Percentiles rank a stretch among this genome's conserved stretches.
Conservation (phyloP, 2,329 filamentous ascomycete species). For the Fusarium goolgardi region DNA sequence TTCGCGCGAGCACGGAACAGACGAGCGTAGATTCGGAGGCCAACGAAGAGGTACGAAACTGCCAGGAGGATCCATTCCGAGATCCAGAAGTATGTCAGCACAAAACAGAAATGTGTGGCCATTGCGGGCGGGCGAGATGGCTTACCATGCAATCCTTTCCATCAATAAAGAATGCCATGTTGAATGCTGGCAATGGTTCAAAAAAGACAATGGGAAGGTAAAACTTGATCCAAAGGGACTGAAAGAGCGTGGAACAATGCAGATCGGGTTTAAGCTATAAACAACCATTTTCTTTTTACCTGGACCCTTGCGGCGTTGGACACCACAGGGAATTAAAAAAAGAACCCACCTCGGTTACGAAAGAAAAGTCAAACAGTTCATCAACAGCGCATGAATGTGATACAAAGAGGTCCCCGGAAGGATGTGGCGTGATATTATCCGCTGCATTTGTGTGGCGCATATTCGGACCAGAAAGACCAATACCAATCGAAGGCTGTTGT, state of each 20-base stretch:
- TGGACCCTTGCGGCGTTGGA: background rate
- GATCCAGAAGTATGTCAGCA: slow-evolving; percentile 38
- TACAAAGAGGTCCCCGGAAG: background rate
- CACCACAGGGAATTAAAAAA: background rate
- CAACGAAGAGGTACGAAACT: slow-evolving; percentile 46
- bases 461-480: slow-evolving; percentile 1
- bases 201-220: background rate
- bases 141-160: slow-evolving; percentile 43
- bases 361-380: background rate
- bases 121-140: fast-evolving
- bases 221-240: background rate
- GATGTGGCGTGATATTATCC: slow-evolving; percentile 28
- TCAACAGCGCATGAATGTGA: slow-evolving; percentile 11
- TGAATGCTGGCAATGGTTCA: background rate
- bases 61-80: slow-evolving; percentile 51
- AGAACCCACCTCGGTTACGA: slow-evolving; percentile 22
- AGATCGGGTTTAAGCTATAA: background rate
- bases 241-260: background rate
- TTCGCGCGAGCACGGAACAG: slow-evolving; percentile 49
- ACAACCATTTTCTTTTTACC: background rate
- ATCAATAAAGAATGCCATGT: slow-evolving; percentile 40
- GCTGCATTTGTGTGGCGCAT: slow-evolving; percentile 28
- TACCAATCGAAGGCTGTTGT: background rate
- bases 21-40: slow-evolving; percentile 50
- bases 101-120: fast-evolving